phyloP scores from a whole-genome alignment of 352 stramenopile species.

The Phytophthora crassamura region DNA sequence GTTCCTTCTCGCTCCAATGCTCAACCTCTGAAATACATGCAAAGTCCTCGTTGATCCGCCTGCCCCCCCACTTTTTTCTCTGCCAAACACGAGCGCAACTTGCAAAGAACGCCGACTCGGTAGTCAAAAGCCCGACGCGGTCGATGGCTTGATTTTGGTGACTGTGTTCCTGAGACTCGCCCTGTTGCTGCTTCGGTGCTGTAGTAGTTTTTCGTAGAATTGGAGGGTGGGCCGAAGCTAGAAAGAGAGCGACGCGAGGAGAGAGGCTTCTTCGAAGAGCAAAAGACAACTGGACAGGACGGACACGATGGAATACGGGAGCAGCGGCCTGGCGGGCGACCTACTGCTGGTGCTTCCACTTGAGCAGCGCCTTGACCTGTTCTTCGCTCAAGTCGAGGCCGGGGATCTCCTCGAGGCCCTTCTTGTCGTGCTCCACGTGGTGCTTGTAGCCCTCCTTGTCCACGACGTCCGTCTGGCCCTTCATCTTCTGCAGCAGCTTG shows the following conservation, averaged over 20 bases:
- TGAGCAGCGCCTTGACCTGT: conserved; percentile 81
- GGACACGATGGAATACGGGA: not conserved
- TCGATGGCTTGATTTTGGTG: conserved; percentile 17
- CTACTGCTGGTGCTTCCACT: conserved; percentile 92
- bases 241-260: conserved; percentile 1
- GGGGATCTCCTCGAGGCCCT: conserved; percentile 69
- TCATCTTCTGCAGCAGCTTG: conserved; percentile 90
- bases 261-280: conserved; percentile 8
- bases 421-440: conserved; percentile 81
- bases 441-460: conserved; percentile 69
- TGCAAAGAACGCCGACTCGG: no score
- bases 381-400: conserved; percentile 71
- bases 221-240: not conserved
- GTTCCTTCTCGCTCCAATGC: not conserved
- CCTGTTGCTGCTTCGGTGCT: conserved; percentile 18
- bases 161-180: conserved; percentile 21
- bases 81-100: conserved; percentile 15
- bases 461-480: conserved; percentile 75
- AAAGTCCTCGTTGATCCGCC: not conserved
- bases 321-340: conserved; percentile 3
- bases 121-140: not conserved
- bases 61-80: not conserved
- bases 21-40: not conserved
- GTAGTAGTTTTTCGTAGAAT: conserved; percentile 3
- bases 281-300: conserved; percentile 4